Evolutionary conservation across 768 basidiomycete species (phyloP).

Genomic region (Serendipita sp.): DNA sequence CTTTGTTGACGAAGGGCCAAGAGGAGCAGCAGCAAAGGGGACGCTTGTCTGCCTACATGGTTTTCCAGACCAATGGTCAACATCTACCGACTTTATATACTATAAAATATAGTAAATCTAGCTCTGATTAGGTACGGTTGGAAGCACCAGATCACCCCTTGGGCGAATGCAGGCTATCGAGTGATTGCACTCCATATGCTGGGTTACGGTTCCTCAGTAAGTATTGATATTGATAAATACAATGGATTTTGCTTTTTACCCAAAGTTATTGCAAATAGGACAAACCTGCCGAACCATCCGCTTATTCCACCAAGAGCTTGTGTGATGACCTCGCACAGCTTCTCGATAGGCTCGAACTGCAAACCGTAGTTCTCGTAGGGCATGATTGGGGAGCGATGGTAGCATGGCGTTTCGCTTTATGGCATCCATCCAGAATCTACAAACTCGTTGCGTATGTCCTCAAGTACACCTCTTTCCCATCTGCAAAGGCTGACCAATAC

Average conservation of each 20-base stretch:
- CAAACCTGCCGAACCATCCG: conserved; percentile 35
- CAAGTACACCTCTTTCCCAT: not conserved
- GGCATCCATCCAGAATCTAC: conserved; percentile 46
- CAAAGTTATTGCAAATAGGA: conserved; percentile 16
- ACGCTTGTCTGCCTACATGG: conserved; percentile 66
- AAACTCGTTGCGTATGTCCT: conserved; percentile 40
- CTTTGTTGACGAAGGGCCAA: not conserved
- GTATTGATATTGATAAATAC: not conserved
- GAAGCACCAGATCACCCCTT: conserved; percentile 56
- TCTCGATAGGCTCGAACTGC: conserved; percentile 37
- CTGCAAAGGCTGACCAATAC: not conserved
- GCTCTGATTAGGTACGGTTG: conserved; percentile 44
- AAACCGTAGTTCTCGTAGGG: conserved; percentile 48
- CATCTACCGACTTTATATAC: not conserved
- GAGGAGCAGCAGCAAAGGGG: conserved; percentile 24
- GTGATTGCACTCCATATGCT: conserved; percentile 35
- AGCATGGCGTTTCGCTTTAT: conserved; percentile 50
- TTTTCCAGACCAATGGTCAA: conserved; percentile 49
- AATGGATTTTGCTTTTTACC: not conserved
- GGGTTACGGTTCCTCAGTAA: conserved; percentile 43
- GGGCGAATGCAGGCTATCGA: conserved; percentile 44
- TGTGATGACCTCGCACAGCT: conserved; percentile 48
- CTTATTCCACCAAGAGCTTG: conserved; percentile 44
- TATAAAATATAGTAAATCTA: no score
- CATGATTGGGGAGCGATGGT: conserved; percentile 68